Base-by-base conservation (phyloP, 192 early-diverging fungal species). In the Backusella mclennaniae region DNA sequence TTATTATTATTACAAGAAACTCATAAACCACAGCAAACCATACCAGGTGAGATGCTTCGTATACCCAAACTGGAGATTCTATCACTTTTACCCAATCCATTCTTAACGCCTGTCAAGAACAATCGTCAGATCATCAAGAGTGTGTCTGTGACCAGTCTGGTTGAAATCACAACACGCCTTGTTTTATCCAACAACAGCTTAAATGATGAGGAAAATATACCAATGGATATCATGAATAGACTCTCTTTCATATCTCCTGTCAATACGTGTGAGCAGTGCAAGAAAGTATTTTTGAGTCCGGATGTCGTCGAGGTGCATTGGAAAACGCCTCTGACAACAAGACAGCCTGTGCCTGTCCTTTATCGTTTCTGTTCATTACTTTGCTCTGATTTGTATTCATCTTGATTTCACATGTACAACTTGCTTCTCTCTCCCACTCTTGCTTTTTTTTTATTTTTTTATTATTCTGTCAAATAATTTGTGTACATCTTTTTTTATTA, bases 141-240 rank as follows among this genome's bases (percentile, higher is more conserved):
- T 63, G 56, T 63, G 2, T 63, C 56, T 4, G 56, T 63, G 2
- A 29, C 56, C 1, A 63, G 56, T 63, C 56, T 63, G 23, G 56
- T 63, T n/a, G 56, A 63, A 63, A 63, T 63, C 56, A 63, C 56
- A 63, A 63, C 56, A 1, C 56, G 56, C 3, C 56, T 63, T 63
- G 56, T 63, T 4, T 12, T 63, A 26, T 26, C 53, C 53, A 26
- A 3, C 21, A 29, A 26, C 9, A n/a, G 3, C 29, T 29, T 63
- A 7, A 63, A 5, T 14, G 7, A 14, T 0, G 23, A 63, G 17
- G 46, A 49, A 26, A 23, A 63, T 63, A 29, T 63, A 63, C 56
- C 56, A 63, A 29, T 8, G 8, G 56, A 63, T 29, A 63, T 63
- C 56, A 26, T 29, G 9, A 12, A 63, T 11, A 29, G 56, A 29